A percentile compares a stretch with the other conserved stretches of the same genome.
Conservation (phyloP, 495 filamentous ascomycete species). For the Chlorociboria aeruginascens region DNA sequence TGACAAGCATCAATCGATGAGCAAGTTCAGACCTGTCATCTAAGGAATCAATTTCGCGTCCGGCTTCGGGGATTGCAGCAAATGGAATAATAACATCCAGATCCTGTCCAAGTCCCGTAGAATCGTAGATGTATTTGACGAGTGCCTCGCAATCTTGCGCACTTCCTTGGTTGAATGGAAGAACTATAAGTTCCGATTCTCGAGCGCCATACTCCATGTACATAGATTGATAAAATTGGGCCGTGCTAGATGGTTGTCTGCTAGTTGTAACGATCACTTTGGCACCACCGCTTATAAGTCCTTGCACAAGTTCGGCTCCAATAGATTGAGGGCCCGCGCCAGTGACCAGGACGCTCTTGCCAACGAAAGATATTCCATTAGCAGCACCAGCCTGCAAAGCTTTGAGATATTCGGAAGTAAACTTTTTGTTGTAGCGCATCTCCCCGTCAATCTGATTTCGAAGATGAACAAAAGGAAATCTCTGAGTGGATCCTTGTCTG, state of each 20-base stretch:
- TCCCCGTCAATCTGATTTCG: too few species aligned
- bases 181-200: slow-evolving; percentile 87
- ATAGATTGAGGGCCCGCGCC: slow-evolving; percentile 95
- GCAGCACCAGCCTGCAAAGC: slow-evolving; percentile 73
- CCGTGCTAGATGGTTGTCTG: slow-evolving; percentile 85
- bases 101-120: slow-evolving; percentile 92
- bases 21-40: slow-evolving; percentile 96
- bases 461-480: too few species aligned
- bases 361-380: slow-evolving; percentile 76
- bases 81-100: slow-evolving; percentile 92
- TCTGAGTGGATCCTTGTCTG: too few species aligned
- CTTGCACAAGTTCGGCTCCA: slow-evolving; percentile 88
- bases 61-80: slow-evolving; percentile 90
- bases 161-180: slow-evolving; percentile 96
- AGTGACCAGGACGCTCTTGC: slow-evolving; percentile 93
- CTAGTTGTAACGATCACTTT: slow-evolving; percentile 91
- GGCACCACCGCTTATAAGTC: slow-evolving; percentile 87
- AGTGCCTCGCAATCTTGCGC: slow-evolving; percentile 89
- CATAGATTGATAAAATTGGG: slow-evolving; percentile 96
- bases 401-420: slow-evolving; percentile 78
- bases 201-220: slow-evolving; percentile 81
- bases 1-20: slow-evolving; percentile 97
- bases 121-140: slow-evolving; percentile 86
- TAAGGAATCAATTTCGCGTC: slow-evolving; percentile 88
- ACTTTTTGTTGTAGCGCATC: slow-evolving; percentile 86